Percentiles rank a stretch among this genome's conserved stretches.
Conservation (phyloP, 345 rosid species). For the Iberis pinnata region DNA sequence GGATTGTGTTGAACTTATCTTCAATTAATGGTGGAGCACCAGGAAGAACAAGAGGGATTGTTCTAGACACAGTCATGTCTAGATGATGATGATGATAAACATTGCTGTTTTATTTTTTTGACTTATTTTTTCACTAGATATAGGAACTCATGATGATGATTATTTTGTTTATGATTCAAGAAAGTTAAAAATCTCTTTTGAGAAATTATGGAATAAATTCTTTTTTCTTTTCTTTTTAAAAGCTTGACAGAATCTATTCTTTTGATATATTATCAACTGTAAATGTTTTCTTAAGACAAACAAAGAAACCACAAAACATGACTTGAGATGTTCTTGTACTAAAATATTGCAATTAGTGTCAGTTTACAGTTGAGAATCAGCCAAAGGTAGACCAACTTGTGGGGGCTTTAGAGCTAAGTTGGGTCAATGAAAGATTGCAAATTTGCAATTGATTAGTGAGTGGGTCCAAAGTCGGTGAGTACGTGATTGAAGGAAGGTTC, state of each 20-base stretch:
- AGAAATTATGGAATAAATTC: conserved; percentile 27
- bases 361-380: conserved; percentile 26
- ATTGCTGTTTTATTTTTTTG: background rate
- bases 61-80: conserved; percentile 36
- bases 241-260: conserved; percentile 13
- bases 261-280: conserved; percentile 22
- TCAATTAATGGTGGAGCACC: conserved; percentile 80
- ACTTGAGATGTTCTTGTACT: background rate
- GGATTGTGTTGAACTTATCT: conserved; percentile 73
- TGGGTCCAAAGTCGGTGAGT: background rate
- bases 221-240: conserved; percentile 3
- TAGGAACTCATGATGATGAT: conserved; percentile 13
- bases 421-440: background rate
- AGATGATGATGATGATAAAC: no score
- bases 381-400: conserved; percentile 4
- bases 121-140: no score
- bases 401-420: background rate
- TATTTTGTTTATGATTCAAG: conserved; percentile 12
- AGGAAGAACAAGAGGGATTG: conserved; percentile 79
- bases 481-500: conserved; percentile 1
- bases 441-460: background rate
- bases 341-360: conserved; percentile 25
- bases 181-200: conserved; percentile 20
- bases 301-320: conserved; percentile 13
- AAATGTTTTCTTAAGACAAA: conserved; percentile 26